Evolutionary conservation across 2,329 filamentous ascomycete species (phyloP).

Genomic region (Leptographium lundbergii): DNA sequence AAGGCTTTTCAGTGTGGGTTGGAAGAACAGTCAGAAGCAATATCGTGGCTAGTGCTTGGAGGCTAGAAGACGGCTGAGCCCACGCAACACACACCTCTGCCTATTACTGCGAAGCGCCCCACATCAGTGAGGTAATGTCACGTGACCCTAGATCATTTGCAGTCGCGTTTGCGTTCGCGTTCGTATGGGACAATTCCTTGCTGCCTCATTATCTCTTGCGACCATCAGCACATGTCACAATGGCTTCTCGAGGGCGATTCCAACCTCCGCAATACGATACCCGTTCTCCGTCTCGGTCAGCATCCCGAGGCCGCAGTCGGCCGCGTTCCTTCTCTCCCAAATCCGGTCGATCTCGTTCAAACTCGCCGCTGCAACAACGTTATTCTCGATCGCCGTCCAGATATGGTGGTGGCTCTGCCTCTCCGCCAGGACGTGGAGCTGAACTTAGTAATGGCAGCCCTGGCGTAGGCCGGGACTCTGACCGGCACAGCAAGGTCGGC

Average conservation of each 20-base stretch:
- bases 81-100: conserved; percentile 10
- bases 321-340: neutral
- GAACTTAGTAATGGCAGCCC: conserved; percentile 22
- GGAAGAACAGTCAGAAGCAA: neutral
- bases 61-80: conserved; percentile 1
- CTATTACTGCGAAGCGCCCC: neutral
- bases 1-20: neutral
- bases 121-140: neutral
- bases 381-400: conserved; percentile 1
- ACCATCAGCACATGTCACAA: neutral
- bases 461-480: conserved; percentile 21
- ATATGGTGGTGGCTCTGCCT: conserved; percentile 14
- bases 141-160: neutral
- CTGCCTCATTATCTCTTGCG: neutral
- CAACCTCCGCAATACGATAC: neutral
- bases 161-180: neutral
- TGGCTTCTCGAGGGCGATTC: conserved; percentile 1
- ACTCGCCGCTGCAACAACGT: neutral
- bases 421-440: conserved; percentile 22
- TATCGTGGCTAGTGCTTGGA: neutral
- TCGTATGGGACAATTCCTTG: neutral
- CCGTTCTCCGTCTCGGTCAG: conserved; percentile 3
- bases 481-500: conserved; percentile 12
- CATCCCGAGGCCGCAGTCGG: neutral
- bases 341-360: neutral